phyloP scores from a whole-genome alignment of 768 basidiomycete species.

The Russula ochroleuca region DNA sequence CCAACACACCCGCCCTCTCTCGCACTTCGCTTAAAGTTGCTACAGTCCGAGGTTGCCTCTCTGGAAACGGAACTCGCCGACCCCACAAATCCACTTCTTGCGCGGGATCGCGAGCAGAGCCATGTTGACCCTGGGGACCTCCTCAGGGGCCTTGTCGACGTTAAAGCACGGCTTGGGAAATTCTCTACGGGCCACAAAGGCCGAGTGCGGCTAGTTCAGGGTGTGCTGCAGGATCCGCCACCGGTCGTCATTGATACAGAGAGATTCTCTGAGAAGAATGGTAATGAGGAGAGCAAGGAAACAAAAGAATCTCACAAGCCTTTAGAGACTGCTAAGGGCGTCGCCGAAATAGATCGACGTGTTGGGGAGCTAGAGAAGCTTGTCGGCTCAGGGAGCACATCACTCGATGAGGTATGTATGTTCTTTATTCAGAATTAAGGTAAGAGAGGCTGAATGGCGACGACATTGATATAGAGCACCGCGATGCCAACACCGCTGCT shows the following conservation, averaged over 20 bases:
- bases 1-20: conserved; percentile 35
- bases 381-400: conserved; percentile 75
- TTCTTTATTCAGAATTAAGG: background rate
- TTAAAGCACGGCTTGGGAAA: conserved; percentile 62
- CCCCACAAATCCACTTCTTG: conserved; percentile 65
- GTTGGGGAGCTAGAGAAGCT: conserved; percentile 79
- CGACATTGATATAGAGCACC: conserved; percentile 45
- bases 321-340: conserved; percentile 39
- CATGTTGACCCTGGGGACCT: conserved; percentile 69
- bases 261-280: conserved; percentile 22
- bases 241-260: conserved; percentile 30
- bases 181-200: conserved; percentile 64
- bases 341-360: conserved; percentile 78
- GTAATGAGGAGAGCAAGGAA: conserved; percentile 17
- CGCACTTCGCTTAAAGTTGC: conserved; percentile 43
- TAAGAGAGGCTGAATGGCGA: background rate
- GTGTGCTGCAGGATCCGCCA: conserved; percentile 42
- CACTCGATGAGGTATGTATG: conserved; percentile 71
- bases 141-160: conserved; percentile 72
- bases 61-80: conserved; percentile 82
- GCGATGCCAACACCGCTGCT: conserved; percentile 78
- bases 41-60: conserved; percentile 74
- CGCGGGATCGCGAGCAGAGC: conserved; percentile 54
- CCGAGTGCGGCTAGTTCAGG: conserved; percentile 56
- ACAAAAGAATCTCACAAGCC: conserved; percentile 17